Evolutionary conservation across 208 protist species (phyloP), one percentile per base, ranked within the genome.

Genomic region (Crithidia sp.): DNA sequence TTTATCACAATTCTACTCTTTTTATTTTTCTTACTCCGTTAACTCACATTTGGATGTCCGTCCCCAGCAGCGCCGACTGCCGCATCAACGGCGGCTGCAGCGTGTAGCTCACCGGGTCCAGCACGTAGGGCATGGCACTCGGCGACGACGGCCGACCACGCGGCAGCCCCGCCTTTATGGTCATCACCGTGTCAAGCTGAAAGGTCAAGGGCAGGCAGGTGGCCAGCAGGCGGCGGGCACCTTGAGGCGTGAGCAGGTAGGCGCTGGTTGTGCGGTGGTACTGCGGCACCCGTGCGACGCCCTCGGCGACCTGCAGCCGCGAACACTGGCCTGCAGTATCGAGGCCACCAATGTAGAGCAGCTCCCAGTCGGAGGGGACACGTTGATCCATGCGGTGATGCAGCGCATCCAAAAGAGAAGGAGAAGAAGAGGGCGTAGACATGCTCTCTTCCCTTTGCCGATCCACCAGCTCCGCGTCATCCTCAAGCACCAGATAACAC

Each of bases 151-250:
- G 36, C 52, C 45, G 67, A 67, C 39, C 60, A 57, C 36, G 47
- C 39, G 39, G 45, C 60, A 53, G 17, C 5, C 66, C 76, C 12
- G 77, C 79, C n/a, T 81, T 68, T 78, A 90, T 77, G 10, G 92
- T 96, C 92, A 96, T 96, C 65, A 80, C 77, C 5, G 92, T 96
- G 68, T 96, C 92, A 7, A 96, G 44, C 71, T 96, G 92, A 65
- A 90, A 95, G 50, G 85, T 92, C 41, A 96, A 67, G 12, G 92
- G 92, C 3, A 94, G 56, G 74, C 88, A 94, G 0, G 54, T 45
- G 7, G 82, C 65, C 49, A 95, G 83, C 58, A 96, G 77, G 5
- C 53, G 71, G 0, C 82, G 70, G 17, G 92, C 92, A 7, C 88
- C 92, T 10, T n/a, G 9, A 8, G 89, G 83, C 2, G 63, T 86